These are phyloP conservation scores for Amphibolis antarctica DNA, from an alignment of 106 monocot species.

Conservation along the genomic window DNA sequence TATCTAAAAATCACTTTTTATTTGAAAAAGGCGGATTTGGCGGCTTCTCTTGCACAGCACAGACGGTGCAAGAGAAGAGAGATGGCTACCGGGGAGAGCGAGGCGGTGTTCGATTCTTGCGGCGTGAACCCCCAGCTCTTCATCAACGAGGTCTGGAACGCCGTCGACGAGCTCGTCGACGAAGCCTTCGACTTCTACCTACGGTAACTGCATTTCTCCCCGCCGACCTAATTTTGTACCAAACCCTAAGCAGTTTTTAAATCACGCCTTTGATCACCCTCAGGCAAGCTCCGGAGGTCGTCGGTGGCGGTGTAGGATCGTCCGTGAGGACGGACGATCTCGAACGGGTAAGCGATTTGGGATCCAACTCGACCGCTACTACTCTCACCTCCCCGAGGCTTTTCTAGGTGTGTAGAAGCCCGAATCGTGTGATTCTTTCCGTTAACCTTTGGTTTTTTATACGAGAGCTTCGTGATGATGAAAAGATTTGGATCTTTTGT, in stretches of 20 bases:
- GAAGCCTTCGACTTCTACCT: constrained; percentile 50
- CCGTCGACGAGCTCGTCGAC: constrained; percentile 51
- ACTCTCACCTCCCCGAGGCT: no score
- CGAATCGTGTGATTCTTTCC: no score
- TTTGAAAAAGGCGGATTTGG: no score
- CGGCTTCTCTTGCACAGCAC: no score
- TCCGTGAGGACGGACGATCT: background rate
- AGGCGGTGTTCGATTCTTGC: constrained; percentile 32
- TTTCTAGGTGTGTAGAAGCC: no score
- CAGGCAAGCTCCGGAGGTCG: constrained; percentile 9
- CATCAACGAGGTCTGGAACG: constrained; percentile 59
- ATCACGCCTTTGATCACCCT: background rate
- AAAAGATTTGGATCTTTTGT: no score
- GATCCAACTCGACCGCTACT: no score
- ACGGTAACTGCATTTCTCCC: constrained; percentile 23
- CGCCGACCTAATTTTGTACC: background rate
- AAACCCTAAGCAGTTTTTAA: background rate
- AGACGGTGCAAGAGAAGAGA: no score
- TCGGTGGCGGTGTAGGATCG: background rate
- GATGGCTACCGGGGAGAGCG: constrained; percentile 14
- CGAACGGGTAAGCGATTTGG: background rate
- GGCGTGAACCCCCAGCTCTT: constrained; percentile 49
- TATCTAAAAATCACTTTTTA: no score
- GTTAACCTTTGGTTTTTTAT: no score
- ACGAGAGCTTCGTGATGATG: no score